phyloP scores from a whole-genome alignment of 2,329 filamentous ascomycete species.

The Canariomyces notabilis region DNA sequence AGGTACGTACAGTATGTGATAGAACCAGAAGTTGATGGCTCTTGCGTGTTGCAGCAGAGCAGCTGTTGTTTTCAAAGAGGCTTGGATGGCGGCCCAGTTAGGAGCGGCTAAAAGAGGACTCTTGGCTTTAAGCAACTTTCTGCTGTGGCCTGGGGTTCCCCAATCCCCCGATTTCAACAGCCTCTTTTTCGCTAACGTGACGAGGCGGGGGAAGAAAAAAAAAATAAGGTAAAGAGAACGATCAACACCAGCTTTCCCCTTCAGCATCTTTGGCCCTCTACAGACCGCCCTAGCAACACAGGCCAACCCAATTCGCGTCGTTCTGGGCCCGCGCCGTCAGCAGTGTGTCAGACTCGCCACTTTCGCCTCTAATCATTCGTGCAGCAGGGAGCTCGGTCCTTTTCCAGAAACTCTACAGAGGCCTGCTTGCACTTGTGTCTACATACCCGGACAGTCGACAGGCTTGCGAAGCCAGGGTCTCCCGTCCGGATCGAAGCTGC shows the following conservation, averaged over 20 bases:
- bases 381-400: slow-evolving; percentile 8
- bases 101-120: not conserved
- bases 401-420: slow-evolving; percentile 8
- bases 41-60: not conserved
- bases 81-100: slow-evolving; percentile 1
- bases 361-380: slow-evolving; percentile 7
- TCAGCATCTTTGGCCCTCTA: slow-evolving; percentile 8
- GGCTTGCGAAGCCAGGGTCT: slow-evolving; percentile 2
- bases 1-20: too few species aligned
- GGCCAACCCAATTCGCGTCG: slow-evolving; percentile 5
- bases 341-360: not conserved
- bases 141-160: slow-evolving; percentile 6
- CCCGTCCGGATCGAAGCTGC: slow-evolving; percentile 5
- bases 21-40: slow-evolving; percentile 2
- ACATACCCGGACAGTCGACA: too few species aligned
- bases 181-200: slow-evolving; percentile 14
- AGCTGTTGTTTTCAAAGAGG: not conserved
- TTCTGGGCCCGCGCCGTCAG: slow-evolving; percentile 1
- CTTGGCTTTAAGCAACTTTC: not conserved
- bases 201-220: too few species aligned
- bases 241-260: slow-evolving; percentile 10
- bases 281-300: slow-evolving; percentile 4
- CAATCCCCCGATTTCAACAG: slow-evolving; percentile 20
- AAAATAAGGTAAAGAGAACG: slow-evolving; percentile 14
- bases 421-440: slow-evolving; percentile 10